These are phyloP conservation scores for Tylopilus vinaceipallidus DNA, from an alignment of 768 basidiomycete species.

Conservation along the genomic window DNA sequence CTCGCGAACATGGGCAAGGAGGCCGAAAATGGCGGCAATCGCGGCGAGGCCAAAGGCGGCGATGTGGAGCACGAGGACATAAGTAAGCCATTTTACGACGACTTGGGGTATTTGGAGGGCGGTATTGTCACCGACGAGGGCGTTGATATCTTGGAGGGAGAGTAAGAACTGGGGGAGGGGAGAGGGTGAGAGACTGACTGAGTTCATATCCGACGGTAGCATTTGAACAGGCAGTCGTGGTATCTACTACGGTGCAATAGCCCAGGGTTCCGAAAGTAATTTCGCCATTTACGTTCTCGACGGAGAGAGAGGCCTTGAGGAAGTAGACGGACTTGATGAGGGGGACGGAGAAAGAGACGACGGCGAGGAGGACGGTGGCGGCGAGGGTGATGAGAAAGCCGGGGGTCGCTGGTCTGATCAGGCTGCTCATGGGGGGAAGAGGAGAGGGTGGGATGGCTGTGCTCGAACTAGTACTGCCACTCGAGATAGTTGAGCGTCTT, in stretches of 20 bases:
- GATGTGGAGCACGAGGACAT: conserved; percentile 88
- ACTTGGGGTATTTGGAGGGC: conserved; percentile 74
- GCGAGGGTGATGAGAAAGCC: conserved; percentile 80
- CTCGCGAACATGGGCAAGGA: conserved; percentile 85
- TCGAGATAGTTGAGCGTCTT: conserved; percentile 37
- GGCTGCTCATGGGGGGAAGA: conserved; percentile 41
- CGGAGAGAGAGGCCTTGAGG: conserved; percentile 67
- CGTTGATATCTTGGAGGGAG: conserved; percentile 65
- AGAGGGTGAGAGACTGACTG: conserved; percentile 47
- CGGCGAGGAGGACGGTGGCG: conserved; percentile 76
- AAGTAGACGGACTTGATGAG: conserved; percentile 88
- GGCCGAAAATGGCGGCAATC: conserved; percentile 73
- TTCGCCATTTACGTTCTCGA: conserved; percentile 47
- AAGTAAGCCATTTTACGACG: conserved; percentile 93
- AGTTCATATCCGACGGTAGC: conserved; percentile 86
- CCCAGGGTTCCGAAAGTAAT: conserved; percentile 89
- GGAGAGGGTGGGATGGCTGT: conserved; percentile 16
- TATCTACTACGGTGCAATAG: conserved; percentile 67
- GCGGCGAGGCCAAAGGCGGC: conserved; percentile 77
- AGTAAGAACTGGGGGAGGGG: conserved; percentile 5
- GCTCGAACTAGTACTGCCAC: conserved; percentile 21
- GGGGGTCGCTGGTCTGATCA: conserved; percentile 83
- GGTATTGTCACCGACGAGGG: conserved; percentile 67
- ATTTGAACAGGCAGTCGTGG: conserved; percentile 68
- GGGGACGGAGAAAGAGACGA: conserved; percentile 91